Evolutionary conservation across 192 early-diverging fungal genomes (phyloP).

Genomic region (Thoreauomyces humboldtii): DNA sequence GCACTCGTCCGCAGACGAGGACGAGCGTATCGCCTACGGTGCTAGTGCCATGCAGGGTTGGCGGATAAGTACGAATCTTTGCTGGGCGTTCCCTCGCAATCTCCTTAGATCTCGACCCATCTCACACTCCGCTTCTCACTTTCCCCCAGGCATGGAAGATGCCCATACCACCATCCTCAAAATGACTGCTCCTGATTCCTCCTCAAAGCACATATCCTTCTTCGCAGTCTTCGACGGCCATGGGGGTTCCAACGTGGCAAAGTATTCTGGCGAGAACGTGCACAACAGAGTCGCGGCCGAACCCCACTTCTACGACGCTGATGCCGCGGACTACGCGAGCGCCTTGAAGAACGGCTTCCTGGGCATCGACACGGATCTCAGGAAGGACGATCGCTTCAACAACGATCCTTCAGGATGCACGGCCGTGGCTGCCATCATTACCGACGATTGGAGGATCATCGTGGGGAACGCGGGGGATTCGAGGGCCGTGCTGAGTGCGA

Average conservation of each 20-base stretch:
- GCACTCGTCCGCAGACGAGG: conserved; percentile 69
- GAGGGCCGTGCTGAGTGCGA: conserved; percentile 77
- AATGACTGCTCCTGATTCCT: conserved; percentile 45
- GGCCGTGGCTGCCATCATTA: conserved; percentile 82
- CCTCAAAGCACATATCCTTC: conserved; percentile 58
- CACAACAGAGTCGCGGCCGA: conserved; percentile 69
- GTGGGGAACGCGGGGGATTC: conserved; percentile 97
- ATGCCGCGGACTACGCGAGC: conserved; percentile 62
- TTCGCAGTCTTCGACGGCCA: conserved; percentile 99
- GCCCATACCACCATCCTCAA: conserved; percentile 86
- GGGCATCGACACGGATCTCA: conserved; percentile 72
- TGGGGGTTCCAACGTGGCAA: conserved; percentile 80
- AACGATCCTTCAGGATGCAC: conserved; percentile 95
- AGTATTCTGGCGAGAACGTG: conserved; percentile 75
- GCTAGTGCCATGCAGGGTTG: conserved; percentile 97
- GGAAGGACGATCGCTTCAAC: conserved; percentile 69
- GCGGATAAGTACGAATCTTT: conserved; percentile 73
- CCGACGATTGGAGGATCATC: conserved; percentile 75
- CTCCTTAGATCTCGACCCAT: no score
- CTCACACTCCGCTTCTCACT: no score
- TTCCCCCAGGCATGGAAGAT: conserved; percentile 99
- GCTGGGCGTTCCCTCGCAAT: no score
- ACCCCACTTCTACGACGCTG: no score
- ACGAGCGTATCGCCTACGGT: conserved; percentile 78
- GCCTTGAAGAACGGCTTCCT: conserved; percentile 87